Conservation (phyloP, 352 stramenopile genomes). For the Peronospora belbahrii region DNA sequence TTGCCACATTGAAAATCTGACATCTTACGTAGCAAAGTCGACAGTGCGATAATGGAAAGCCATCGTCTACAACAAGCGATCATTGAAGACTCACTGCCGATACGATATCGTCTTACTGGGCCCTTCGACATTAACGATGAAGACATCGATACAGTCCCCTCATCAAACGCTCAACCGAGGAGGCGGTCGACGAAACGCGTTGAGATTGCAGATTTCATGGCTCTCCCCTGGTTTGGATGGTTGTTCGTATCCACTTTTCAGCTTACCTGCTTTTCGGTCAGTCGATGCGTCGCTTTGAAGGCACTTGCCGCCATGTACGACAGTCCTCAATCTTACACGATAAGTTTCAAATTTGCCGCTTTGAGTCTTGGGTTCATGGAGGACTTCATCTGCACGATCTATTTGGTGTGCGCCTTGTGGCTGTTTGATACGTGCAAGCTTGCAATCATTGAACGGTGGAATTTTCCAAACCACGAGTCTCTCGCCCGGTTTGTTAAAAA, state of each 20-base stretch:
- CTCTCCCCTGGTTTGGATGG: conserved; percentile 21
- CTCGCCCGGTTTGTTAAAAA: neutral
- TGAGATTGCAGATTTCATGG: conserved; percentile 3
- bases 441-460: neutral
- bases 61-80: neutral
- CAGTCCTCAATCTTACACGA: conserved; percentile 13
- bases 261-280: conserved; percentile 19
- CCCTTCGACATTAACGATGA: neutral
- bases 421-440: conserved; percentile 16
- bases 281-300: conserved; percentile 19
- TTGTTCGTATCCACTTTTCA: conserved; percentile 21
- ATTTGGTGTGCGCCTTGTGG: conserved; percentile 20
- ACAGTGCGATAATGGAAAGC: neutral
- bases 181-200: neutral
- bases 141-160: neutral
- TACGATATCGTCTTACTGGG: neutral
- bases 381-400: conserved; percentile 28
- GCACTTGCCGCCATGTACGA: conserved; percentile 21
- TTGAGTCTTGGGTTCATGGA: conserved; percentile 21
- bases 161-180: neutral
- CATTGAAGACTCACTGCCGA: neutral
- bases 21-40: too few relatives aligned
- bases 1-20: too few relatives aligned
- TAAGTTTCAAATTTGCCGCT: conserved; percentile 6
- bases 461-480: neutral